Conservation (phyloP, 768 basidiomycete genomes). For the Leccinum imitatum region DNA sequence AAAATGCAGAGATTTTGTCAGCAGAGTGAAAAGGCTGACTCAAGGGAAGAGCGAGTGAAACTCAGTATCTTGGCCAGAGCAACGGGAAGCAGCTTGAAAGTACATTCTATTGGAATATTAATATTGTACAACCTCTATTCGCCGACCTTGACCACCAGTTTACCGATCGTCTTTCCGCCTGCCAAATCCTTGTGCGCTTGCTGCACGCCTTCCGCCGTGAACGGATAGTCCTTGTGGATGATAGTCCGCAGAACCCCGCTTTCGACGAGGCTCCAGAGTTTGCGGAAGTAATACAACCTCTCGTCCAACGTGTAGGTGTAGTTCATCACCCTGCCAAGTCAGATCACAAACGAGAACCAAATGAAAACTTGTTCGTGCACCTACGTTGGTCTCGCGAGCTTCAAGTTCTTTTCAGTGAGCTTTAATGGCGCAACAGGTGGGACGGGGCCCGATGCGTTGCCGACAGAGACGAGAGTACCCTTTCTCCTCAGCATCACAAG, state of each 20-base stretch:
- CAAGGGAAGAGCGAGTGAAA: background rate
- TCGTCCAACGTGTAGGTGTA: conserved; percentile 79
- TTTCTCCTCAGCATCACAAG: conserved; percentile 82
- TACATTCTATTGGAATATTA: background rate
- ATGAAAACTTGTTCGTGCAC: conserved; percentile 14
- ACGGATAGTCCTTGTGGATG: conserved; percentile 79
- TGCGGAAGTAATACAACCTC: conserved; percentile 57
- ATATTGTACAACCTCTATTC: background rate
- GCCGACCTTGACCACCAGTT: conserved; percentile 74
- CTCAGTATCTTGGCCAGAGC: background rate
- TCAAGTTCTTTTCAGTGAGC: conserved; percentile 80
- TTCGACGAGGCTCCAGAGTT: conserved; percentile 62
- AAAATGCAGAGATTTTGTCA: background rate
- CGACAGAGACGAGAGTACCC: conserved; percentile 86
- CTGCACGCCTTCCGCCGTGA: conserved; percentile 76
- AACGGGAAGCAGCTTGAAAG: background rate
- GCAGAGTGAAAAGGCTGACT: background rate
- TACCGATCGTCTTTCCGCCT: conserved; percentile 79
- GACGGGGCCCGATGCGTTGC: conserved; percentile 88
- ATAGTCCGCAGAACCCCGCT: conserved; percentile 62
- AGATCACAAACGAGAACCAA: conserved; percentile 7
- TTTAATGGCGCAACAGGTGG: conserved; percentile 72
- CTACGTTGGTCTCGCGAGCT: conserved; percentile 71
- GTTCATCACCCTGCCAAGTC: conserved; percentile 55
- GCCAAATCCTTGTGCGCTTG: conserved; percentile 79